Evolutionary conservation across 2,329 filamentous ascomycete genomes (phyloP).

Genomic region (Ceratocystis cubensis): DNA sequence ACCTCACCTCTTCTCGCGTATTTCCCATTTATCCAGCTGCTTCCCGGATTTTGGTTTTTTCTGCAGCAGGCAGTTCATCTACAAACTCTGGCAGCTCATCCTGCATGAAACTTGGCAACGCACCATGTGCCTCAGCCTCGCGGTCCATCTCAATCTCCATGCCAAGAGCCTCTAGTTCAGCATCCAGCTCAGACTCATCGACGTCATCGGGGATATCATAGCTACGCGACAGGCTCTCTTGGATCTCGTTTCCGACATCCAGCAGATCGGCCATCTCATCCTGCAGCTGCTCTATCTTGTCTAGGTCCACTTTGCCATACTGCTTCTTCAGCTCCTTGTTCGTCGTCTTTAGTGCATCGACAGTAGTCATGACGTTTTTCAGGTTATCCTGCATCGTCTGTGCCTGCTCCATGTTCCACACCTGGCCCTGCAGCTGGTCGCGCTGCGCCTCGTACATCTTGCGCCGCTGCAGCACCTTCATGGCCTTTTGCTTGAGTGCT

Average conservation of each 20-base stretch:
- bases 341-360: conserved; percentile 93
- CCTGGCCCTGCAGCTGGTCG: conserved; percentile 84
- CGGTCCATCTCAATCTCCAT: conserved; percentile 86
- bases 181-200: conserved; percentile 90
- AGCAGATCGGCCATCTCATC: conserved; percentile 98
- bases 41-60: conserved; percentile 70
- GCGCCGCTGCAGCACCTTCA: conserved; percentile 84
- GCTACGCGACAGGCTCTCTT: conserved; percentile 78
- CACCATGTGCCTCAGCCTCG: conserved; percentile 41
- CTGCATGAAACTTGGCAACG: conserved; percentile 73
- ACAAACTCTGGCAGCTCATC: conserved; percentile 86
- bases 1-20: neutral
- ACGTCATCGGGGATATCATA: conserved; percentile 97
- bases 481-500: conserved; percentile 84
- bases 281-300: conserved; percentile 94
- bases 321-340: conserved; percentile 86
- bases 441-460: conserved; percentile 91
- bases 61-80: conserved; percentile 69
- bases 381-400: conserved; percentile 98
- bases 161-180: conserved; percentile 85
- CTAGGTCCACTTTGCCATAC: conserved; percentile 94
- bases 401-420: conserved; percentile 98
- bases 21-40: conserved; percentile 41
- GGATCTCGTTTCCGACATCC: conserved; percentile 96
- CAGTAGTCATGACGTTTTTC: conserved; percentile 96